Evolutionary conservation across 345 rosid genomes (phyloP), one percentile per base, ranked within the genome.

Genomic region (Crucihimalaya himalaica): DNA sequence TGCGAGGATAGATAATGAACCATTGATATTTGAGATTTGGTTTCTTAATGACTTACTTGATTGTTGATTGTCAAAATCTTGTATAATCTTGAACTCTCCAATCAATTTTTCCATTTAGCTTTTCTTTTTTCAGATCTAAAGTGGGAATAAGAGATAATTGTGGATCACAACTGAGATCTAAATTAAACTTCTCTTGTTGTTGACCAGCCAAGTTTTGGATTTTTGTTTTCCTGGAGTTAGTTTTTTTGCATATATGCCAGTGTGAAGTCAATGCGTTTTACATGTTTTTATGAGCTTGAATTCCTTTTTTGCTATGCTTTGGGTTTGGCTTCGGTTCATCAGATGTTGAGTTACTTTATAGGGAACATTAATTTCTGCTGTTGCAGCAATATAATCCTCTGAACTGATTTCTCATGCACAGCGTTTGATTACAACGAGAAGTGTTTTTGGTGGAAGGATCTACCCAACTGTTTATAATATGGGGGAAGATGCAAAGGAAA

Each of bases 401-500:
- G 29, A 7, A 51, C 13, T 63, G 39, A 18, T 66, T 74, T 66
- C 20, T 71, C 18, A 18, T 79, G 67, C 70, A 74, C 78, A 76
- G 84, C 52, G 16, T 60, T 60, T 70, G 63, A 9, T 42, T 47
- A 15, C 60, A 35, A 29, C 25, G 2, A 31, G 32, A 31, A 15
- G 68, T 25, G 39, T 31, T 29, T 75, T 28, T 4, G 48, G 68
- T 31, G 42, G 48, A 34, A 46, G 18, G 31, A 46, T 50, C 74
- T 42, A 2, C 45, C 55, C 68, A 62, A 25, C 61, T 74, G 62
- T 42, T 9, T 19, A 68, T 73, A 60, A 78, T 35, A 94, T 94
- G 98, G 88, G 83, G 4, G 88, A 86, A 55, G 86, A 83, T 76
- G 80, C 74, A 37, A 85, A 59, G 69, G 73, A 78, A n/a, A 79